Evolutionary conservation across 768 basidiomycete species (phyloP).

Genomic region (Pluteus cervinus): DNA sequence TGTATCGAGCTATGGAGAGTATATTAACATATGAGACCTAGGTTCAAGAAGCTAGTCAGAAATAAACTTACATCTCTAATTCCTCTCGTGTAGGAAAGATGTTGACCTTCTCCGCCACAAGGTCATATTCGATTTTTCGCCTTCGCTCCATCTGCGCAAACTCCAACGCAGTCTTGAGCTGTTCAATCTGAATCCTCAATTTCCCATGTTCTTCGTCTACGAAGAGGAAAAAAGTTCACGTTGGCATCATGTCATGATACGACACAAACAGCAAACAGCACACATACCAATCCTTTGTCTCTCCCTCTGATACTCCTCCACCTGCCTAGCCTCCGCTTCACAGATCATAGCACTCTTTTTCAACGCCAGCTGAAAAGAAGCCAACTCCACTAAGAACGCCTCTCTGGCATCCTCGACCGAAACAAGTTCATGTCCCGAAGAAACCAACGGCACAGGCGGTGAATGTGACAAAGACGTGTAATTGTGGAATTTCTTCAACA

Average conservation of each 20-base stretch:
- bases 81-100: slow-evolving; percentile 72
- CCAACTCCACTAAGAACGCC: slow-evolving; percentile 72
- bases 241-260: slow-evolving; percentile 2
- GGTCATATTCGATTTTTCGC: slow-evolving; percentile 84
- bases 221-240: slow-evolving; percentile 6
- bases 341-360: slow-evolving; percentile 81
- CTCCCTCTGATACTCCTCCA: slow-evolving; percentile 76
- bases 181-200: slow-evolving; percentile 65
- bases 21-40: neutral
- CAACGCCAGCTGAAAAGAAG: slow-evolving; percentile 67
- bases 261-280: neutral
- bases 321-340: slow-evolving; percentile 80
- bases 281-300: slow-evolving; percentile 63
- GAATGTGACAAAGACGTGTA: slow-evolving; percentile 56
- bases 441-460: slow-evolving; percentile 30
- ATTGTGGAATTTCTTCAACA: slow-evolving; percentile 77
- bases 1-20: slow-evolving; percentile 48
- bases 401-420: slow-evolving; percentile 68
- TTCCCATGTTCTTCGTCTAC: slow-evolving; percentile 68
- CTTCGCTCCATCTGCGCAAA: slow-evolving; percentile 71
- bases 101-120: slow-evolving; percentile 78
- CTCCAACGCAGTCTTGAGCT: slow-evolving; percentile 70
- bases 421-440: slow-evolving; percentile 17
- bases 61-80: slow-evolving; percentile 59
- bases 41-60: slow-evolving; percentile 4